Evolutionary conservation across 768 basidiomycete genomes (phyloP).

Genomic region (Panaeolus cyanescens): DNA sequence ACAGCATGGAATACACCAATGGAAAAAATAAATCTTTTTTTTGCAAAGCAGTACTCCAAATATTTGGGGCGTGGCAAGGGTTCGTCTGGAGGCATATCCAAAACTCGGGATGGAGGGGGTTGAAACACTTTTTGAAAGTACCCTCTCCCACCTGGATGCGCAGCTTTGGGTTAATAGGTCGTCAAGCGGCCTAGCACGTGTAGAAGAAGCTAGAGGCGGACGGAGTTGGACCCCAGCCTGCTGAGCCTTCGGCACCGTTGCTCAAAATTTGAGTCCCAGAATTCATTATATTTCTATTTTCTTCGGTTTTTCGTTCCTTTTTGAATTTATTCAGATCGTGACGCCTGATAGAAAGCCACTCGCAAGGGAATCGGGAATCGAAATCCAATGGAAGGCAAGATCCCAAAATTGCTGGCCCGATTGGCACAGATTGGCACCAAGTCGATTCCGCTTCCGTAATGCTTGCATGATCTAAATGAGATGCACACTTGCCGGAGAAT

Average conservation of each 20-base stretch:
- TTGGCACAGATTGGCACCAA: constrained; percentile 21
- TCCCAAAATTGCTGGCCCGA: constrained; percentile 20
- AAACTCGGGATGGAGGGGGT: background rate
- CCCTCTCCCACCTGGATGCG: background rate
- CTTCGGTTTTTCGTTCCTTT: background rate
- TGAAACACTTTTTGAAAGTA: constrained; percentile 1
- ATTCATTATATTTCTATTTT: background rate
- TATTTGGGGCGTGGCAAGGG: background rate
- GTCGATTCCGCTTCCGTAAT: constrained; percentile 30
- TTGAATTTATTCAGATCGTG: background rate
- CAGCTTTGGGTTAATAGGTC: background rate
- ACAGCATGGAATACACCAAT: background rate
- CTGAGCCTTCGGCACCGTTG: background rate
- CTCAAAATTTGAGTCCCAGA: background rate
- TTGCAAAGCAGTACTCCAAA: background rate
- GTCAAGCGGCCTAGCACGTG: constrained; percentile 4
- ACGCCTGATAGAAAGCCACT: background rate
- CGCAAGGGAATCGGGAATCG: background rate
- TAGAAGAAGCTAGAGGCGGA: constrained; percentile 2
- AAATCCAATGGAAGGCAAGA: constrained; percentile 15
- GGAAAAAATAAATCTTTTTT: background rate
- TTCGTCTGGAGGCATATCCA: background rate
- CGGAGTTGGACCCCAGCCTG: background rate
- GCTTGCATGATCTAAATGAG: constrained; percentile 31
- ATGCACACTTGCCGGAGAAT: constrained; percentile 30